Evolutionary conservation across 768 basidiomycete genomes (phyloP).

Genomic region (Dendrothele bispora): DNA sequence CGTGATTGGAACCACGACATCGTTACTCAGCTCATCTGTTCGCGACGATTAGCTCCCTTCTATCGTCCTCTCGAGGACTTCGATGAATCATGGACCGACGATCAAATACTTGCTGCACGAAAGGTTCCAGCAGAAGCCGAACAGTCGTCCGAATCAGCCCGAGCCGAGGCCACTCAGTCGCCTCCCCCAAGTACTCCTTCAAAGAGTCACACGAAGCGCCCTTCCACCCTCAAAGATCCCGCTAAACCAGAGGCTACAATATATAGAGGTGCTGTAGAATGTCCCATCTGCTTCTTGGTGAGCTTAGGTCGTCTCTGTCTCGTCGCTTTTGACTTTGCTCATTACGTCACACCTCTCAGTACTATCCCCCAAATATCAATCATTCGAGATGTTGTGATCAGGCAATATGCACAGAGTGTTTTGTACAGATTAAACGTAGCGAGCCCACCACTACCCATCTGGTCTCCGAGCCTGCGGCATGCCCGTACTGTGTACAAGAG

Average conservation of each 20-base stretch:
- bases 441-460: constrained; percentile 95
- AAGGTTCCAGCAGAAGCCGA: constrained; percentile 61
- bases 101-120: constrained; percentile 79
- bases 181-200: constrained; percentile 28
- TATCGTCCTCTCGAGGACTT: constrained; percentile 96
- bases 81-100: constrained; percentile 85
- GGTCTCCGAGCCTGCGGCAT: constrained; percentile 94
- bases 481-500: constrained; percentile 96
- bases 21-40: constrained; percentile 85
- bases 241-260: constrained; percentile 75
- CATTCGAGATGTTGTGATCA: constrained; percentile 98
- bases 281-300: constrained; percentile 97
- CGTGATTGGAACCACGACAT: constrained; percentile 89
- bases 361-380: constrained; percentile 97
- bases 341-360: constrained; percentile 52
- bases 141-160: constrained; percentile 30
- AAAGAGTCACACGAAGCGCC: constrained; percentile 52
- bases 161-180: constrained; percentile 40
- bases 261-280: constrained; percentile 86
- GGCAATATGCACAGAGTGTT: constrained; percentile 98
- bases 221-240: constrained; percentile 61
- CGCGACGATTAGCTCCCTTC: constrained; percentile 90
- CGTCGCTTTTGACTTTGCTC: constrained; percentile 18
- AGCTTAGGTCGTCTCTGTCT: constrained; percentile 36
- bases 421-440: constrained; percentile 96